Evolutionary conservation across 805 yeast species (phyloP).

Genomic region (Yamadazyma scolyti): DNA sequence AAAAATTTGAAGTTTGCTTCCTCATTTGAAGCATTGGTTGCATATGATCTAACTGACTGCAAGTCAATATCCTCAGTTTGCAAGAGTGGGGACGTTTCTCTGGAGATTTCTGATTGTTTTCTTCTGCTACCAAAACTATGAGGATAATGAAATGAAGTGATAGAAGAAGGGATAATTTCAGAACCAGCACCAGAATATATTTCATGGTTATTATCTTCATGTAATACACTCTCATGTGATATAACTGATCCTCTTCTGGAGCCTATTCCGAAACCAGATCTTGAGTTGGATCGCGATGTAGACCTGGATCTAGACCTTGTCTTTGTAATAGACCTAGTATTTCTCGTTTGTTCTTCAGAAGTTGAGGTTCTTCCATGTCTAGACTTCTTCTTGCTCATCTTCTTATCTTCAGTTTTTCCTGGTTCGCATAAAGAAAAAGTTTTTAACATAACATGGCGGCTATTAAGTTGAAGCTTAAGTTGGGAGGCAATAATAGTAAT

Average conservation of each 20-base stretch:
- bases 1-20: constrained; percentile 69
- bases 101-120: constrained; percentile 16
- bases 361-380: too few species aligned
- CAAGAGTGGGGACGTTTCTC: constrained; percentile 34
- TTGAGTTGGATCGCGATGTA: too few species aligned
- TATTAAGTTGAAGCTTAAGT: constrained; percentile 20
- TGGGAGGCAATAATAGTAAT: constrained; percentile 5
- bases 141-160: constrained; percentile 71
- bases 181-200: constrained; percentile 77
- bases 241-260: constrained; percentile 31
- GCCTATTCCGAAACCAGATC: too few species aligned
- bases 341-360: too few species aligned
- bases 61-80: constrained; percentile 26
- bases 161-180: constrained; percentile 72
- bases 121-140: constrained; percentile 41
- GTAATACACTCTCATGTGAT: constrained; percentile 27
- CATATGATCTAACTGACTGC: constrained; percentile 30
- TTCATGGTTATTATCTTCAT: constrained; percentile 64
- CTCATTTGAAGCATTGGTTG: constrained; percentile 34
- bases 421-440: too few species aligned
- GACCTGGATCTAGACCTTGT: too few species aligned
- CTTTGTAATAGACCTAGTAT: too few species aligned
- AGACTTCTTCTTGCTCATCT: too few species aligned
- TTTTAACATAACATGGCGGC: constrained; percentile 4
- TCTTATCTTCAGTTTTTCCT: too few species aligned